Evolutionary conservation across 805 yeast genomes (phyloP).

Genomic region (Candida argentea): DNA sequence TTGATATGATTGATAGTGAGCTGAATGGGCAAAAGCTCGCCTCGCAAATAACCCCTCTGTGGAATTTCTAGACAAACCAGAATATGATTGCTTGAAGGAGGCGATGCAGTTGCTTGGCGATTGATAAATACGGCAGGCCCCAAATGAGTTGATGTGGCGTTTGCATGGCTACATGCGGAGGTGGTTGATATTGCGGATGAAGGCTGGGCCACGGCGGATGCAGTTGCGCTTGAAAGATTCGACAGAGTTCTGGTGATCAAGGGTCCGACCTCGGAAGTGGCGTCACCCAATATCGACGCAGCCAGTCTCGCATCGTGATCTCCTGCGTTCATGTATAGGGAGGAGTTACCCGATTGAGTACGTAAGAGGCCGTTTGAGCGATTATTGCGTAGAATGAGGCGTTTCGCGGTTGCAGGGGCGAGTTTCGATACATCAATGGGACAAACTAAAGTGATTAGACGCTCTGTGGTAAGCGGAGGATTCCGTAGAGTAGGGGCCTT

Average conservation of each 20-base stretch:
- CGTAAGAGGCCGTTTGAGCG: constrained; percentile 18
- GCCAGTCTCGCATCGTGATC: constrained; percentile 7
- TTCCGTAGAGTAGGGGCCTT: constrained; percentile 3
- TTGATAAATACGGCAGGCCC: not conserved
- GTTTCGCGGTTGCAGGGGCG: constrained; percentile 58
- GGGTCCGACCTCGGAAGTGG: not conserved
- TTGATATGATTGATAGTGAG: constrained; percentile 60
- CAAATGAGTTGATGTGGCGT: not conserved
- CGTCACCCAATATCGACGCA: not conserved
- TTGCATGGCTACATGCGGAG: constrained; percentile 5
- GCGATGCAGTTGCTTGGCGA: not conserved
- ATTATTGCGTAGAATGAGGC: constrained; percentile 52
- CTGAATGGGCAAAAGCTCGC: constrained; percentile 70
- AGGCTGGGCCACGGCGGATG: constrained; percentile 2
- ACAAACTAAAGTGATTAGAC: constrained; percentile 47
- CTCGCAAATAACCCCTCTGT: constrained; percentile 64
- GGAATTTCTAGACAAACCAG: constrained; percentile 31
- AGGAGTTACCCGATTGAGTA: constrained; percentile 26
- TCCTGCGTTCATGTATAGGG: constrained; percentile 23
- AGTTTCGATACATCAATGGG: constrained; percentile 66
- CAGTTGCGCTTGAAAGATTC: constrained; percentile 1
- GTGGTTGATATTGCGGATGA: constrained; percentile 2
- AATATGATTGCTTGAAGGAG: constrained; percentile 17
- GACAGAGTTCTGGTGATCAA: not conserved
- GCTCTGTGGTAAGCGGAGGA: constrained; percentile 24